A percentile compares a stretch with the other conserved stretches of the same genome.
phyloP scores from a whole-genome alignment of 352 stramenopile genomes.

The Pythium rishiriense region DNA sequence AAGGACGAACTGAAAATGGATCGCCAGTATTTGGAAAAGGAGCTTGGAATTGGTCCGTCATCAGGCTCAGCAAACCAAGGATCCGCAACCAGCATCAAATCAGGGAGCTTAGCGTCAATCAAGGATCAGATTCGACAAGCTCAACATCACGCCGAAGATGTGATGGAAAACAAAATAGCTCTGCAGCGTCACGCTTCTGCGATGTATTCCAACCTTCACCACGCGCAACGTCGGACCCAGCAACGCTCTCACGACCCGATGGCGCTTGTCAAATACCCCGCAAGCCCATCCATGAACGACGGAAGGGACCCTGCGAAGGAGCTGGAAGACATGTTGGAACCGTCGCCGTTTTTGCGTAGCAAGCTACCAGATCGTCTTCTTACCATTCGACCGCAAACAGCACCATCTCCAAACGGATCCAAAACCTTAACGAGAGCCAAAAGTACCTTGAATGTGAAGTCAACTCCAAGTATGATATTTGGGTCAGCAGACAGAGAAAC shows the following conservation, averaged over 20 bases:
- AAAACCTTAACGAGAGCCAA: conserved; percentile 8
- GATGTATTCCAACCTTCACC: conserved; percentile 61
- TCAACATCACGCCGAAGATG: conserved; percentile 41
- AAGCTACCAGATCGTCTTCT: conserved; percentile 41
- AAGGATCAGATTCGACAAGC: conserved; percentile 41
- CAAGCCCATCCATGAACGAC: background rate
- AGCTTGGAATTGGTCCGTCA: conserved; percentile 40
- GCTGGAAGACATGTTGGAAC: conserved; percentile 30
- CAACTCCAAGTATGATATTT: background rate
- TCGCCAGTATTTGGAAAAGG: conserved; percentile 57
- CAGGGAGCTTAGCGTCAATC: conserved; percentile 30
- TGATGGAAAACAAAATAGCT: conserved; percentile 38
- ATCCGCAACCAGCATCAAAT: conserved; percentile 11
- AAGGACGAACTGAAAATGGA: conserved; percentile 54
- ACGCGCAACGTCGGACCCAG: conserved; percentile 15
- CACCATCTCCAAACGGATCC: conserved; percentile 25
- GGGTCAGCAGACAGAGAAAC: background rate
- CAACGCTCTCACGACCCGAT: background rate
- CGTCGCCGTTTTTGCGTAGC: conserved; percentile 55
- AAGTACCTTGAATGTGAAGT: conserved; percentile 8
- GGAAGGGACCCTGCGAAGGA: background rate
- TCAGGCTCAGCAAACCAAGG: background rate
- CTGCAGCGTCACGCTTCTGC: conserved; percentile 47
- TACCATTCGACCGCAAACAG: conserved; percentile 46
- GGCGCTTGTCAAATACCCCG: conserved; percentile 6